phyloP scores from a whole-genome alignment of 345 rosid genomes.

The Laguncularia racemosa region DNA sequence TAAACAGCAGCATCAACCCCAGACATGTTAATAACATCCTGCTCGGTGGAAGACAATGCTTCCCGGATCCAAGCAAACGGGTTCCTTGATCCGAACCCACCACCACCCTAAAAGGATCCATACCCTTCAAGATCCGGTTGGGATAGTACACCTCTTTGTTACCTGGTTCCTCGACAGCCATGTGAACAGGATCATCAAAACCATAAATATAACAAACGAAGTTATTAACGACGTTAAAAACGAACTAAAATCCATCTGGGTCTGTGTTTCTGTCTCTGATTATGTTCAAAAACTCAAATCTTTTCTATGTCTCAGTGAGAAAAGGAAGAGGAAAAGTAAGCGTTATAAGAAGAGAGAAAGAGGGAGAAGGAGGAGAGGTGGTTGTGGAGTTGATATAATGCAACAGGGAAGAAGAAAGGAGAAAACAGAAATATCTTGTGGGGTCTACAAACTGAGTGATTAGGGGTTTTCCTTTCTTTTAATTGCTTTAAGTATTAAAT shows the following conservation, averaged over 20 bases:
- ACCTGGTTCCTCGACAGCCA: slow-evolving; percentile 65
- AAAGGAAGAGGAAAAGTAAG: not conserved
- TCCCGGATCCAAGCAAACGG: slow-evolving; percentile 77
- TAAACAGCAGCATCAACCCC: slow-evolving; percentile 93
- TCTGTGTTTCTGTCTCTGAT: not conserved
- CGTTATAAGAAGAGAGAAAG: not conserved
- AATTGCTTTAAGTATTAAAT: too few relatives aligned
- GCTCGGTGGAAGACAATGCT: slow-evolving; percentile 58
- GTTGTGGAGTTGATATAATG: slow-evolving; percentile 9
- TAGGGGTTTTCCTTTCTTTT: too few relatives aligned
- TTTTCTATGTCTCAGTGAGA: not conserved
- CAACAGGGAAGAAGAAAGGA: not conserved
- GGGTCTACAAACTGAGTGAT: too few relatives aligned
- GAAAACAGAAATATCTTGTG: too few relatives aligned
- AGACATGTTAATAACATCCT: slow-evolving; percentile 53
- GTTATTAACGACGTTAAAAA: slow-evolving; percentile 82
- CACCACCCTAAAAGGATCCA: slow-evolving; percentile 66
- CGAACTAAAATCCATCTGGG: slow-evolving; percentile 64
- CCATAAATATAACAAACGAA: slow-evolving; percentile 49
- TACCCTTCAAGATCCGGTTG: slow-evolving; percentile 65
- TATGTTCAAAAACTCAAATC: not conserved
- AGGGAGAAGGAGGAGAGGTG: not conserved
- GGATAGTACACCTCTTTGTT: slow-evolving; percentile 70
- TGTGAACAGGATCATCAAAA: slow-evolving; percentile 58
- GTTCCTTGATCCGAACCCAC: slow-evolving; percentile 36